Percentiles rank a stretch among this genome's conserved stretches.
These are phyloP conservation scores for Tulasnella sp. DNA, from an alignment of 768 basidiomycete genomes.

Conservation along the genomic window DNA sequence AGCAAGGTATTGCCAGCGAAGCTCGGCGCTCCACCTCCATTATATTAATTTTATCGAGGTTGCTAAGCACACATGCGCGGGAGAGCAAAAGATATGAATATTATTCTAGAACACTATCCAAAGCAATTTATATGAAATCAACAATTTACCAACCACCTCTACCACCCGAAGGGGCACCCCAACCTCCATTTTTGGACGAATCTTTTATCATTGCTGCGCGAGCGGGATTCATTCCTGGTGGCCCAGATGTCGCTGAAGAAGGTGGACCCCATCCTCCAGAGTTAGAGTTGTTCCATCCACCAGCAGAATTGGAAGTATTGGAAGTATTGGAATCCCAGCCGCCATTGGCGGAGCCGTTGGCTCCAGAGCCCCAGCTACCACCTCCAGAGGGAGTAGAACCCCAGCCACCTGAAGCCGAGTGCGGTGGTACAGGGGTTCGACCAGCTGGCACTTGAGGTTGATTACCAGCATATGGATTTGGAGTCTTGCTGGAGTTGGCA, in stretches of 20 bases:
- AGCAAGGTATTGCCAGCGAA: too few relatives aligned
- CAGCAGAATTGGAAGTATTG: slow-evolving; percentile 35
- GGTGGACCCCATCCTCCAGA: slow-evolving; percentile 29
- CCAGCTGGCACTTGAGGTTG: neutral
- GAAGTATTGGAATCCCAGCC: slow-evolving; percentile 20
- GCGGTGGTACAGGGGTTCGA: slow-evolving; percentile 23
- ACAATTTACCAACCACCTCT: neutral
- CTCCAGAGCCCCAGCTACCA: slow-evolving; percentile 23
- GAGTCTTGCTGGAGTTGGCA: slow-evolving; percentile 42
- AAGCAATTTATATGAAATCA: too few relatives aligned
- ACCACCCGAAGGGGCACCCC: neutral
- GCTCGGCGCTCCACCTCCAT: too few relatives aligned
- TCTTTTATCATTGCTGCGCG: slow-evolving; percentile 53
- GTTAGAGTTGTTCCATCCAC: too few relatives aligned
- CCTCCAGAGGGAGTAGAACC: slow-evolving; percentile 31
- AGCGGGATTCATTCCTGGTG: slow-evolving; percentile 52
- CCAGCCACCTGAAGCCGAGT: slow-evolving; percentile 14
- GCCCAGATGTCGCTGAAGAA: slow-evolving; percentile 33
- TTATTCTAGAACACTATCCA: too few relatives aligned
- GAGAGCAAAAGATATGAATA: too few relatives aligned
- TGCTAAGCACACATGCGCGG: too few relatives aligned
- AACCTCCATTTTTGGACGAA: neutral
- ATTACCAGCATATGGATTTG: slow-evolving; percentile 56
- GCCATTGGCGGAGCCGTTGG: slow-evolving; percentile 16
- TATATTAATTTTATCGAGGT: too few relatives aligned